Evolutionary conservation across 371 early-diverging fungal species (phyloP).

Genomic region (Mortierella sp.): DNA sequence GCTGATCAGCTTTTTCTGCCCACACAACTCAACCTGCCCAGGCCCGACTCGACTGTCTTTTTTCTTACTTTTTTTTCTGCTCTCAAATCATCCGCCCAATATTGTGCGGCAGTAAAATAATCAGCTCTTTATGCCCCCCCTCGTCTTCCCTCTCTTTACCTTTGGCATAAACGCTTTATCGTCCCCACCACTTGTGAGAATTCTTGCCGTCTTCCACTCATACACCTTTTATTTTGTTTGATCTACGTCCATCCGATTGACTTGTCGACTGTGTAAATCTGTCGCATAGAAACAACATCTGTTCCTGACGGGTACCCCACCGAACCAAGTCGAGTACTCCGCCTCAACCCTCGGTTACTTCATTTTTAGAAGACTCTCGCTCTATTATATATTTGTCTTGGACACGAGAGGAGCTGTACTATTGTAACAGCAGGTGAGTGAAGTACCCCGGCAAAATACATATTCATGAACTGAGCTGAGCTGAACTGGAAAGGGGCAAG

Average conservation of each 20-base stretch:
- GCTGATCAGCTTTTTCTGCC: no score
- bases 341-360: conserved; percentile 17
- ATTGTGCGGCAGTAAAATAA: background rate
- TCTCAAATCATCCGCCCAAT: background rate
- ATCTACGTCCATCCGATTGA: background rate
- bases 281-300: no score
- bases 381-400: background rate
- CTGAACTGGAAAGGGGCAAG: no score
- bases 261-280: background rate
- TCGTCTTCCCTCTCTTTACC: background rate
- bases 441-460: no score
- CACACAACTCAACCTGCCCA: no score
- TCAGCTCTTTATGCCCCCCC: conserved; percentile 1
- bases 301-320: no score
- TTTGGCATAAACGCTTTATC: background rate
- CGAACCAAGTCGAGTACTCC: no score
- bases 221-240: background rate
- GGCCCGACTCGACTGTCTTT: no score
- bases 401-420: background rate
- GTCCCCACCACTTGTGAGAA: background rate
- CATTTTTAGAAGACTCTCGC: conserved; percentile 6
- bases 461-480: no score
- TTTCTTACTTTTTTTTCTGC: background rate
- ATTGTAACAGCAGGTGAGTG: conserved; percentile 1
- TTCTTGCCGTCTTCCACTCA: background rate